These are phyloP conservation scores for Backusella morwellensis DNA, from an alignment of 192 early-diverging fungal genomes.

Conservation along the genomic window DNA sequence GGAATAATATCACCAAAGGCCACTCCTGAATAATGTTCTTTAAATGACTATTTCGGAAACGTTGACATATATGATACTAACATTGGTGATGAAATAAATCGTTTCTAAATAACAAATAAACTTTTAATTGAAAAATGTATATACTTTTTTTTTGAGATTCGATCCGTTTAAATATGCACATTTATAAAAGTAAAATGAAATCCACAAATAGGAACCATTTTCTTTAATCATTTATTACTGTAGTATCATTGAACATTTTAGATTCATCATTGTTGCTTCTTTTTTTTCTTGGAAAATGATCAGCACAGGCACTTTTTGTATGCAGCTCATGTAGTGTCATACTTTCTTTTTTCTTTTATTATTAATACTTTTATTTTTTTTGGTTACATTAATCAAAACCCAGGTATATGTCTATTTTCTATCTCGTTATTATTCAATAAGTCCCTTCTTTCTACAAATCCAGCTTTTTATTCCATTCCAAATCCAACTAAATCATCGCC, in stretches of 20 bases:
- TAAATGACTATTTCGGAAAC: background rate
- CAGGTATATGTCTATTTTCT: background rate
- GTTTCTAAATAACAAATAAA: background rate
- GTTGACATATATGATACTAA: background rate
- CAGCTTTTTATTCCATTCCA: constrained; percentile 11
- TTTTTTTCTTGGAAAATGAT: background rate
- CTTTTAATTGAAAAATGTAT: background rate
- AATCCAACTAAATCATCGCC: constrained; percentile 42
- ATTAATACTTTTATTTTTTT: background rate
- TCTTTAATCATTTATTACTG: too few species aligned
- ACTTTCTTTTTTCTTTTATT: background rate
- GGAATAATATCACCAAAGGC: background rate
- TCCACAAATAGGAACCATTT: too few species aligned
- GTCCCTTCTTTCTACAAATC: background rate
- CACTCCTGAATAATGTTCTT: too few species aligned
- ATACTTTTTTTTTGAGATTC: too few species aligned
- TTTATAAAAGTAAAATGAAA: too few species aligned
- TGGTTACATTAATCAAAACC: background rate
- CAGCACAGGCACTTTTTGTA: background rate
- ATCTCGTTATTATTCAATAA: background rate
- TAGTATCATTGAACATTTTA: too few species aligned
- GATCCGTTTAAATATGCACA: too few species aligned
- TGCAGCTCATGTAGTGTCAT: background rate
- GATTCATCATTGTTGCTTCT: too few species aligned
- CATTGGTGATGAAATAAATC: background rate